Base-by-base conservation (phyloP, 108 stramenopile genomes). In the Cylindrotheca closterium region DNA sequence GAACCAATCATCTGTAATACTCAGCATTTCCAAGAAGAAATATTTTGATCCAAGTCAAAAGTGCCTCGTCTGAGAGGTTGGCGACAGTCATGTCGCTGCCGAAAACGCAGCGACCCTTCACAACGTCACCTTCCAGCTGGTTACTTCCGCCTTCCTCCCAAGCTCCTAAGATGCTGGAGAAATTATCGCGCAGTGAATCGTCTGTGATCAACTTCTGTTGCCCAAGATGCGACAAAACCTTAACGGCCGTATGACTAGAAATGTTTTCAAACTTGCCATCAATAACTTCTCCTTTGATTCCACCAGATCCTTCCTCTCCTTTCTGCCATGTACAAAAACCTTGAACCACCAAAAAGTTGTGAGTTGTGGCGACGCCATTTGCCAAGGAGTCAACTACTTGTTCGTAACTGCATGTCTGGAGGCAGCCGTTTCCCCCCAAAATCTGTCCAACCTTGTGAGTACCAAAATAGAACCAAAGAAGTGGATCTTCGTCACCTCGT, bases 301-400 rank as follows among this genome's bases (percentile, higher is more conserved):
- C 77, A 1, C 62, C 51, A 5, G 47, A 47, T 27, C 47, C 60
- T n/a, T 49, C 73, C 10, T 10, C 10, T 21, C 69, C 69, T 58
- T 84, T 81, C 55, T 70, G 58, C 87, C 87, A 88, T 18, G 74
- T 55, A 4, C 77, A 83, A 48, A 82, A 65, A 10, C 87, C 87
- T 66, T 79, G 58, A 1, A 88, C 73, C 2, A 70, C 62, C 58
- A 83, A 68, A 65, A 88, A 73, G 7, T 85, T 77, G 23, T 79
- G 64, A 0, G 64, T 31, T 2, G 56, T 24, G 46, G 70, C 83
- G 10, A 81, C 22, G 10, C 79, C 74, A 18, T 28, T 27, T 18
- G 29, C 56, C 17, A 88, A 63, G 3, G 65, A 67, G 5, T 65
- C 58, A 18, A 48, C 49, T 12, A 76, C 78, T 26, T 88, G 77